Evolutionary conservation across 2,329 filamentous ascomycete species (phyloP), one percentile per base, ranked within the genome.

Genomic region (Fusarium brachygibbosum): DNA sequence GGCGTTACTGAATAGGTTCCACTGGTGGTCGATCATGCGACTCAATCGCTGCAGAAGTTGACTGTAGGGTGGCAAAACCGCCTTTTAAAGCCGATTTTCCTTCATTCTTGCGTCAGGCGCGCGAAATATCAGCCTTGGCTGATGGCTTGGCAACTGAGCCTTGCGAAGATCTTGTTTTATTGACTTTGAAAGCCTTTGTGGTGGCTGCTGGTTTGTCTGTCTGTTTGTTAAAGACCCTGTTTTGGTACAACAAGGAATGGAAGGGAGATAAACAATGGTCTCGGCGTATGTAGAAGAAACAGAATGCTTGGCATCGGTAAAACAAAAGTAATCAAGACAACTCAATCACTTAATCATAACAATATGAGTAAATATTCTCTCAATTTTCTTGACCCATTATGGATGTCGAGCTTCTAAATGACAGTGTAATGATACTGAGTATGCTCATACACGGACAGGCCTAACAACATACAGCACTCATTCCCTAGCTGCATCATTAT

Each of bases 1-100:
- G 13, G 29, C 35, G 52, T 38, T 62, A 44, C 49, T 66, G 46
- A 35, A 45, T 42, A 51, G 55, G 58, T 59, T 58, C 52, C 69
- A 66, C 65, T 54, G 23, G 23, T 48, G 45, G 71, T 31, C 65
- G 67, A 71, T 74, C 72, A 75, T 68, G 61, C 55, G 64, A 65
- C 61, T 42, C 25, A 53, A 63, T 41, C 46, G 55, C 69, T 54
- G 53, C 72, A 51, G 63, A 48, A 57, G 50, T 38, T 28, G 52
- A 31, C 52, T 53, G n/a, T 16, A 53, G 45, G 55, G 72, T 74
- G 72, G 72, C 72, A 44, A 74, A 59, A 45, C 35, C 34, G 23
- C 48, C 51, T 31, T 29, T 59, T 29, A 5, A 11, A 48, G 41
- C 48, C 58, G 46, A 50, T 37, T 49, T 42, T 50, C 45, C 41